Conservation (phyloP, 2,329 filamentous ascomycete genomes). For the Aspergillus sp. region DNA sequence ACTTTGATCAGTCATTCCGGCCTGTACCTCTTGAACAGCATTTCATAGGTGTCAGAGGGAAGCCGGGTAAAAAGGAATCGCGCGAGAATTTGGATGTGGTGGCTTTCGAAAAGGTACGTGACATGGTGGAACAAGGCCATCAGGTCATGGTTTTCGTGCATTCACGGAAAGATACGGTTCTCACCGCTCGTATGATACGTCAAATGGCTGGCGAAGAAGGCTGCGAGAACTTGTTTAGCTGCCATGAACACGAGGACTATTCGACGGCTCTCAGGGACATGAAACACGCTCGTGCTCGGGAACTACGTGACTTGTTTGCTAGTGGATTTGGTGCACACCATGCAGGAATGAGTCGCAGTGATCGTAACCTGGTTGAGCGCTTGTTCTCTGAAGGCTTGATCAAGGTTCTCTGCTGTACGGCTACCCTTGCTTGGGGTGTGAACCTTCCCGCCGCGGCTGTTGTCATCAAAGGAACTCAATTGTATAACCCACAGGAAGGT, state of each 20-base stretch:
- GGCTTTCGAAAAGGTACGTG: slow-evolving; percentile 86
- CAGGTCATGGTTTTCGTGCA: slow-evolving; percentile 99
- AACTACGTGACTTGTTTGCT: slow-evolving; percentile 78
- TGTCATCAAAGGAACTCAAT: slow-evolving; percentile 93
- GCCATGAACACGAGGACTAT: slow-evolving; percentile 67
- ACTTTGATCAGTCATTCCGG: slow-evolving; percentile 92
- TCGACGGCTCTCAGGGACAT: slow-evolving; percentile 73
- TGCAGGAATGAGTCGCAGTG: slow-evolving; percentile 88
- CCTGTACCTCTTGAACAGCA: slow-evolving; percentile 95
- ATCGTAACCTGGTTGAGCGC: slow-evolving; percentile 90
- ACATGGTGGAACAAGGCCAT: slow-evolving; percentile 86
- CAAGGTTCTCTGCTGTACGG: slow-evolving; percentile 95
- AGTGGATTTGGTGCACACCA: slow-evolving; percentile 95
- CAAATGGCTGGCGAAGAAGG: slow-evolving; percentile 78
- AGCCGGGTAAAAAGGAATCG: slow-evolving; percentile 68
- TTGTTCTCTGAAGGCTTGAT: slow-evolving; percentile 87
- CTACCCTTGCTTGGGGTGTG: slow-evolving; percentile 96
- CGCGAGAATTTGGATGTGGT: slow-evolving; percentile 82
- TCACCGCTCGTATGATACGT: slow-evolving; percentile 75
- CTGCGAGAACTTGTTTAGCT: slow-evolving; percentile 75
- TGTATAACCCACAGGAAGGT: slow-evolving; percentile 93
- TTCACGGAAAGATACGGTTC: slow-evolving; percentile 85
- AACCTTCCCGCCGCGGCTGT: slow-evolving; percentile 95
- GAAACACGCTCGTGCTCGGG: slow-evolving; percentile 73
- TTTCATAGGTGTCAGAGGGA: slow-evolving; percentile 89